phyloP scores from a whole-genome alignment of 1,139 yeast species.

The Pichia sp. region DNA sequence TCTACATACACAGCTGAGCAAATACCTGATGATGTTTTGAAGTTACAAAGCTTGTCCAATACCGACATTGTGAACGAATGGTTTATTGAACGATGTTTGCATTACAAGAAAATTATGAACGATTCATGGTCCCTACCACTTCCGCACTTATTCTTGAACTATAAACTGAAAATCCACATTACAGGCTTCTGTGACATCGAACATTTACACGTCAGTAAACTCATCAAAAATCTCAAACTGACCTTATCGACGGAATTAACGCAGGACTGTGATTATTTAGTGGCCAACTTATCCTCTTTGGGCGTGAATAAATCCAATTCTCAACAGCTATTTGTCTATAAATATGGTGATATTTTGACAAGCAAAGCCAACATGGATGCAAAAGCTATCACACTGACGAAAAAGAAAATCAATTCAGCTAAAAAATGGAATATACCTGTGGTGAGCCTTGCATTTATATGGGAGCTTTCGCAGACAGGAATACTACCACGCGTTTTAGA shows the following conservation, averaged over 20 bases:
- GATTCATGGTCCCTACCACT: conserved; percentile 77
- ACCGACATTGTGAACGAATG: conserved; percentile 62
- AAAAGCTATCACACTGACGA: conserved; percentile 31
- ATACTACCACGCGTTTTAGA: conserved; percentile 29
- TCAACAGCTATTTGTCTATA: conserved; percentile 34
- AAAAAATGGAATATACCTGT: conserved; percentile 51
- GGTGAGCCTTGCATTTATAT: conserved; percentile 45
- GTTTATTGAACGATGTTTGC: conserved; percentile 75
- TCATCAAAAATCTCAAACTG: conserved; percentile 49
- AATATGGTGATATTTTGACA: conserved; percentile 24
- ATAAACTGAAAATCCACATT: conserved; percentile 47
- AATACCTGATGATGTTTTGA: conserved; percentile 14
- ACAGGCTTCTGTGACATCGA: conserved; percentile 87
- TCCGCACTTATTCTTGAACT: conserved; percentile 26
- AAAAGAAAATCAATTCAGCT: conserved; percentile 49
- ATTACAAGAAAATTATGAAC: conserved; percentile 42
- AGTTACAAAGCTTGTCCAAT: conserved; percentile 10
- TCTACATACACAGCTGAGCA: conserved; percentile 23
- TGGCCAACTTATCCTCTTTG: conserved; percentile 46
- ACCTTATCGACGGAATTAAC: conserved; percentile 45
- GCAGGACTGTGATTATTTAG: conserved; percentile 50
- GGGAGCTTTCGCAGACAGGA: conserved; percentile 33
- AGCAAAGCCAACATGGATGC: conserved; percentile 11
- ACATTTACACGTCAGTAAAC: conserved; percentile 61
- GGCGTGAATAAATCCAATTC: conserved; percentile 42